Base-by-base conservation (phyloP, 176 grass and related monocot genomes). In the Cenchrus fungigraminus region DNA sequence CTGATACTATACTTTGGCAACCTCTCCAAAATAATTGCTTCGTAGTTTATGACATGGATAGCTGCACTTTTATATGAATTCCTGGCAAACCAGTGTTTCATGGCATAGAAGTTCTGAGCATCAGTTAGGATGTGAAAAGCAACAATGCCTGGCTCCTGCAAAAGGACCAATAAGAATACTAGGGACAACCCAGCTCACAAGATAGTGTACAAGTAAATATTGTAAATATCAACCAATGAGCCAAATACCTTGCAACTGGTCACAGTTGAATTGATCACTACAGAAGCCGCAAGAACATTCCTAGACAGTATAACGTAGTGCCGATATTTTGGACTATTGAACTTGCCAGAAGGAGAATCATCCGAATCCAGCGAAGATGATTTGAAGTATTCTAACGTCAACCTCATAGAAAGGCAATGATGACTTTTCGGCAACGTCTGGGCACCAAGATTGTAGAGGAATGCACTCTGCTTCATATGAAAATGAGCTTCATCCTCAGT, bases 331-430 rank as follows among this genome's bases (percentile, higher is more conserved):
- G 72, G 79, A n/a, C 37, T 83, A 29, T 81, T 86, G 67, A 92
- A 86, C 67, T 94, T 92, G 69, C 60, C n/a, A 86, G 82, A 40
- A 43, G 42, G 74, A 63, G 68, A 89, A 71, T 77, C 63, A 76
- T 89, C 81, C 65, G 83, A 83, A 89, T 90, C 81, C 55, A 47
- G 34, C 50, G 90, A 87, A 71, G 70, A 69, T 71, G 86, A 86
- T 86, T 88, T 98, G 53, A 95, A 94, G 86, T 86, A 93, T 76
- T 98, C 96, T 65, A 98, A 79, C 73, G 97, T 98, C 86, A 98
- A 86, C 70, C 97, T 94, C 93, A 98, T 94, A 73, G 76, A 92
- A 49, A 95, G 84, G 73, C 97, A 98, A 71, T 98, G 93, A 70
- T 94, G 87, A 80, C 89, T 95, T 88, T 98, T 98, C 22, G 90